Evolutionary conservation across 495 filamentous ascomycete genomes (phyloP).

Genomic region (Lasiosphaeriaceae sp.): DNA sequence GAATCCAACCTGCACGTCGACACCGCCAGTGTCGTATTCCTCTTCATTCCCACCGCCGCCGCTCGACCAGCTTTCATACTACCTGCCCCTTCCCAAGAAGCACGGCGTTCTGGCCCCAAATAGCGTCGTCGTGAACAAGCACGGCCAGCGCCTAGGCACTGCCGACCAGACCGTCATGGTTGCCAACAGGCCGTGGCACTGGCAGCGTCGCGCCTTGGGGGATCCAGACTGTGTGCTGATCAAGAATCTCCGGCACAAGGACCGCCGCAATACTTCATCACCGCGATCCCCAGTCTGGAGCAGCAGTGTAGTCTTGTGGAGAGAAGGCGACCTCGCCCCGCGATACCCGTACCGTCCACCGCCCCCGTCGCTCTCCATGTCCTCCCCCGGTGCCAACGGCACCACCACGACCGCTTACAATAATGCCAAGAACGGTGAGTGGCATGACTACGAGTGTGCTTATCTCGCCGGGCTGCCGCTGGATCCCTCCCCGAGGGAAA

Average conservation of each 20-base stretch:
- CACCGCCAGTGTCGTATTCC: too few relatives aligned
- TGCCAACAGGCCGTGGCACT: constrained; percentile 23
- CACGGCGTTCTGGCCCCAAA: constrained; percentile 5
- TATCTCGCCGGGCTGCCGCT: constrained; percentile 14
- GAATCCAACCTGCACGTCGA: not conserved
- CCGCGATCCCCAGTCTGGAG: too few relatives aligned
- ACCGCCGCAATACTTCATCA: not conserved
- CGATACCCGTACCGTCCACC: constrained; percentile 6
- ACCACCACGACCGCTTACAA: not conserved
- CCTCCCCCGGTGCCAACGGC: too few relatives aligned
- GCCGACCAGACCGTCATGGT: constrained; percentile 24
- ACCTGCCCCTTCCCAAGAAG: not conserved
- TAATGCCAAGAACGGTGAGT: not conserved
- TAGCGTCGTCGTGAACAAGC: constrained; percentile 25
- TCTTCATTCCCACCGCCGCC: too few relatives aligned
- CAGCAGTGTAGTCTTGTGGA: too few relatives aligned
- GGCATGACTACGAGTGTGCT: constrained; percentile 11
- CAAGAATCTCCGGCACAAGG: constrained; percentile 9
- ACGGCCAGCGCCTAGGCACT: constrained; percentile 26
- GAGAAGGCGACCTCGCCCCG: constrained; percentile 13
- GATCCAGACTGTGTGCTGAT: constrained; percentile 16
- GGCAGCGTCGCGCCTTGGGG: constrained; percentile 22
- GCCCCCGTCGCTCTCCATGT: too few relatives aligned
- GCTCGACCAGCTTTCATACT: too few relatives aligned
- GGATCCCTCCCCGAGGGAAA: constrained; percentile 4